Conservation (phyloP, 192 early-diverging fungal genomes). For the Thamnidium elegans region DNA sequence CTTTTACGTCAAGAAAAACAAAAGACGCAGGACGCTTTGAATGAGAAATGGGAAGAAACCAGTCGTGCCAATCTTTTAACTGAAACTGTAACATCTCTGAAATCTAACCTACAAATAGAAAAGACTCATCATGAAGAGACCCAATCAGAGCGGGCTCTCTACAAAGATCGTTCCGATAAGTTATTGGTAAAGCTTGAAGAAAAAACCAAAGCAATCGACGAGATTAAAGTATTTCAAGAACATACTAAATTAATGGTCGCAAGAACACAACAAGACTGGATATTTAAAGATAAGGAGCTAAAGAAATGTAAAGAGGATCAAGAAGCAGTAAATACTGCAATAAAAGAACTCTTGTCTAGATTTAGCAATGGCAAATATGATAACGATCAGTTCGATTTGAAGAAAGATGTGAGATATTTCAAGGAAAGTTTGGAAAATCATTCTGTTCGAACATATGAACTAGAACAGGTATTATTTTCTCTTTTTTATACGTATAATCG, state of each 20-base stretch:
- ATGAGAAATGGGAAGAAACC: no score
- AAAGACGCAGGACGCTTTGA: no score
- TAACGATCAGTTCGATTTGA: background rate
- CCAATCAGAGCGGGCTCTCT: no score
- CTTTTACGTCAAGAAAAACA: background rate
- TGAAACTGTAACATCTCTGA: no score
- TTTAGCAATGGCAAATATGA: background rate
- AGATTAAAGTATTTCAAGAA: background rate
- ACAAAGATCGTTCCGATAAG: no score
- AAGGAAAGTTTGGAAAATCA: background rate
- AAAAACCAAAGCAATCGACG: no score
- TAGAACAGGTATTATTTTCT: background rate
- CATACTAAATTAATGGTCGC: no score
- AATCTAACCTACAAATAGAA: no score
- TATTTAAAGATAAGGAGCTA: slow-evolving; percentile 26
- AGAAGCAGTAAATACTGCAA: background rate
- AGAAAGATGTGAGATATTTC: background rate
- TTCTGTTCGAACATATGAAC: background rate
- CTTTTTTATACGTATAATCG: no score
- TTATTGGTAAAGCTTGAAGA: background rate
- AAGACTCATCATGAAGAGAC: no score
- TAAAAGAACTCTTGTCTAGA: slow-evolving; percentile 1
- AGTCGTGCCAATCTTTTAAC: no score
- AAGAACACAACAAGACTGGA: slow-evolving; percentile 34
- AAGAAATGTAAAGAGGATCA: slow-evolving; percentile 15